Evolutionary conservation across 2,329 filamentous ascomycete species (phyloP), one percentile per base, ranked within the genome.

Genomic region (Myrmaecium sp.): DNA sequence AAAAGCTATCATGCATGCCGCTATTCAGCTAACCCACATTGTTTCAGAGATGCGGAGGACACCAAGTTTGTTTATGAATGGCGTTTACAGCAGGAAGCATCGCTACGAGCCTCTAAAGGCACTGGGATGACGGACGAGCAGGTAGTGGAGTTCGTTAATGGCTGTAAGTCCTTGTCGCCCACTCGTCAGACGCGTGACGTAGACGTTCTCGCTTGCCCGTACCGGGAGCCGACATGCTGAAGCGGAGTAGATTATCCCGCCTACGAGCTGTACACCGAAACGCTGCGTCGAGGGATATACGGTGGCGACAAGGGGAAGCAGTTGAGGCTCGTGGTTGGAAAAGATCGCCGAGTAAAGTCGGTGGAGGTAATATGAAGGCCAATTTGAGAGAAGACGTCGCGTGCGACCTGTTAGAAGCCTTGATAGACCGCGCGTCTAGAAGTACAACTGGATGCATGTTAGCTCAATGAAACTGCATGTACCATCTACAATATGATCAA

Each of bases 91-190:
- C 81, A 92, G 52, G 83, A 93, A 52, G 64, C 66, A 25, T 66
- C 66, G 31, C 58, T 93, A 40, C 66, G 77, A 14, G 57, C 57
- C 5, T 53, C 62, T 13, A 76, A 66, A 36, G 81, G 78, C 1
- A 64, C 62, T 0, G 83, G 81, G 16, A 93, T 93, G 84, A 76
- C 69, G 1, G 74, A 80, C 38, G 74, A 81, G 30, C 67, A 86
- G 47, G 80, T 93, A 22, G 60, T 69, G 30, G 59, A 64, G 24
- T 93, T 93, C 48, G 78, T 80, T 10, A 65, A 75, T 44, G 69
- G 70, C 2, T 35, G 33, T 35, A 28, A 29, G 31, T 35, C 17
- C 6, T 11, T n/a, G n/a, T n/a, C 12, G 17, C 10, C 11, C 11
- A 24, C 12, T 24, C 13, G 13, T 14, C n/a, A n/a, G n/a, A n/a